Conservation (phyloP, 768 basidiomycete genomes). For the Boletus coccyginus region DNA sequence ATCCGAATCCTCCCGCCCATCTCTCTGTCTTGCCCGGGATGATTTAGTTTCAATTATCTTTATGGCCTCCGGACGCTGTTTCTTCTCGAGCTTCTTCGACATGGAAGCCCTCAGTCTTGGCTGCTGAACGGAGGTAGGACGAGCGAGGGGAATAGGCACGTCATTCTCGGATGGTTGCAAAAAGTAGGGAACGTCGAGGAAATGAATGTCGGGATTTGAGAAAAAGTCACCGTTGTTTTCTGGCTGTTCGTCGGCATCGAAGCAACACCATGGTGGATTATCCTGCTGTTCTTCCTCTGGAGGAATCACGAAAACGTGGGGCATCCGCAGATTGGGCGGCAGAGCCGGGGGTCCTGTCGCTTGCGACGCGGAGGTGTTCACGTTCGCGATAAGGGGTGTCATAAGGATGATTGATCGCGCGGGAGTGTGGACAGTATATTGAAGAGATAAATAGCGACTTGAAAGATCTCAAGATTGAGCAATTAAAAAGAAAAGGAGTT, state of each 20-base stretch:
- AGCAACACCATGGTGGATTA: constrained; percentile 54
- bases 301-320: constrained; percentile 54
- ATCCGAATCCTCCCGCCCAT: constrained; percentile 32
- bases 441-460: constrained; percentile 17
- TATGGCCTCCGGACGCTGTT: constrained; percentile 28
- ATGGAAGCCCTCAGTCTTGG: constrained; percentile 7
- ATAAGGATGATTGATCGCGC: constrained; percentile 6
- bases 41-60: constrained; percentile 22
- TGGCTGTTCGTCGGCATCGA: constrained; percentile 43
- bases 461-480: background rate
- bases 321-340: constrained; percentile 29
- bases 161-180: constrained; percentile 13
- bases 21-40: constrained; percentile 14
- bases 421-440: background rate
- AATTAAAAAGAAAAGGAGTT: background rate
- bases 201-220: constrained; percentile 29
- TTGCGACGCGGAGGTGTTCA: constrained; percentile 13
- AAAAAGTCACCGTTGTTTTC: constrained; percentile 16
- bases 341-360: constrained; percentile 6
- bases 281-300: constrained; percentile 54
- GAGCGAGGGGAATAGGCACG: background rate
- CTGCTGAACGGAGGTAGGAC: constrained; percentile 5
- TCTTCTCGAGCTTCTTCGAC: constrained; percentile 29
- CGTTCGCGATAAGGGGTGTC: constrained; percentile 11
- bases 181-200: constrained; percentile 33